Percentiles rank a stretch among this genome's conserved stretches.
Conservation (phyloP, 2,329 filamentous ascomycete species). For the Pseudopyricularia javanii region DNA sequence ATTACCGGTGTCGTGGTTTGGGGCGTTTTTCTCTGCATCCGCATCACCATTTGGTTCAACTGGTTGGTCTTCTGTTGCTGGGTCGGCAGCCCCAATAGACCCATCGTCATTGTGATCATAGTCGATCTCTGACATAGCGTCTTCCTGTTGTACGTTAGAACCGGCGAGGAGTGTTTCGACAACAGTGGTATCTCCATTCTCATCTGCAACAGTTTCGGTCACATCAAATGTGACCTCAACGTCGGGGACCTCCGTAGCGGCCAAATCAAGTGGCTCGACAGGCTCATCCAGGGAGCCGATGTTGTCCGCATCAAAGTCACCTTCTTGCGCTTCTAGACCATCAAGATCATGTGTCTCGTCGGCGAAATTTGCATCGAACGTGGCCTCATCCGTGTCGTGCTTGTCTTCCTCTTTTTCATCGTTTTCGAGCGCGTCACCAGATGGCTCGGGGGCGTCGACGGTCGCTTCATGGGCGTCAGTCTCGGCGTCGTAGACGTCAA, state of each 20-base stretch:
- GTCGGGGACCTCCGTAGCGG: not conserved
- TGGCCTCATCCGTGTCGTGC: not conserved
- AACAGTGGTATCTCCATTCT: not conserved
- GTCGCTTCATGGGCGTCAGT: no score
- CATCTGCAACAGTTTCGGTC: not conserved
- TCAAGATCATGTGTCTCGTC: not conserved
- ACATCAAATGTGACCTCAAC: not conserved
- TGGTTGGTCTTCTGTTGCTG: not conserved
- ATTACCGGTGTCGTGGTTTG: not conserved
- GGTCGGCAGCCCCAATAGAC: not conserved
- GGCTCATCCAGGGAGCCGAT: not conserved
- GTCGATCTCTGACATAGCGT: not conserved
- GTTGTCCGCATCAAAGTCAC: not conserved
- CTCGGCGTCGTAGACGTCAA: no score
- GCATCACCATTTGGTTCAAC: not conserved
- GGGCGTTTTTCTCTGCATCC: not conserved
- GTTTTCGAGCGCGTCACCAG: not conserved
- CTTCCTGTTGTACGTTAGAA: not conserved
- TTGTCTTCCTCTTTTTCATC: not conserved
- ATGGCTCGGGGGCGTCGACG: no score
- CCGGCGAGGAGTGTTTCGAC: not conserved
- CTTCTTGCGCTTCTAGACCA: not conserved
- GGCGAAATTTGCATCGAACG: not conserved
- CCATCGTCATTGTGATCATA: not conserved
- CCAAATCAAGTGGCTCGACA: not conserved